Conservation (phyloP, 345 rosid species). For the Pistacia integerrima region DNA sequence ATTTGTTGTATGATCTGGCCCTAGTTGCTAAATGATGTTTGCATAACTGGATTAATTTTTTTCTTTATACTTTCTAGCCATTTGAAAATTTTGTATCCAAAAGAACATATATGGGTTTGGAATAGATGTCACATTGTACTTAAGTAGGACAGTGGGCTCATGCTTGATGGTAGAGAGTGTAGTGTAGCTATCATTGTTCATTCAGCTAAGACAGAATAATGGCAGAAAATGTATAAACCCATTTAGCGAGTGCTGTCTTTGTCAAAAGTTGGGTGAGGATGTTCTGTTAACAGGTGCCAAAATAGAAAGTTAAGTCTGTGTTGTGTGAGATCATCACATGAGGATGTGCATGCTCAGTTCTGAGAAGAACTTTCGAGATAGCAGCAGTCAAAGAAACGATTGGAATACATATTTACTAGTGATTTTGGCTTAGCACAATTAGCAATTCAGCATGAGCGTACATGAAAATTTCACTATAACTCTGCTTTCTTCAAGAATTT, state of each 20-base stretch:
- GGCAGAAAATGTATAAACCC: not conserved
- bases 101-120: not conserved
- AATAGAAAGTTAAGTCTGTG: not conserved
- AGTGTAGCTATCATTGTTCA: not conserved
- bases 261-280: no score
- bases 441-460: not conserved
- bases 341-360: not conserved
- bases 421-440: no score
- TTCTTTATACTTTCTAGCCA: not conserved
- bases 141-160: not conserved
- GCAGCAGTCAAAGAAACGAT: not conserved
- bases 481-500: no score
- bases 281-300: no score
- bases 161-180: not conserved
- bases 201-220: not conserved
- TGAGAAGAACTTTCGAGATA: not conserved
- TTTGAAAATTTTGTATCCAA: not conserved
- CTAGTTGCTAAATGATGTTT: not conserved
- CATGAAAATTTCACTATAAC: no score
- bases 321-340: not conserved
- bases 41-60: constrained; percentile 2
- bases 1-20: constrained; percentile 1
- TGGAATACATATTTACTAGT: not conserved
- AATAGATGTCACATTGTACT: not conserved
- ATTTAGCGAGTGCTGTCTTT: not conserved